These are phyloP conservation scores for Dendrostoma leiphaemia DNA, from an alignment of 2,329 filamentous ascomycete genomes.

Conservation along the genomic window DNA sequence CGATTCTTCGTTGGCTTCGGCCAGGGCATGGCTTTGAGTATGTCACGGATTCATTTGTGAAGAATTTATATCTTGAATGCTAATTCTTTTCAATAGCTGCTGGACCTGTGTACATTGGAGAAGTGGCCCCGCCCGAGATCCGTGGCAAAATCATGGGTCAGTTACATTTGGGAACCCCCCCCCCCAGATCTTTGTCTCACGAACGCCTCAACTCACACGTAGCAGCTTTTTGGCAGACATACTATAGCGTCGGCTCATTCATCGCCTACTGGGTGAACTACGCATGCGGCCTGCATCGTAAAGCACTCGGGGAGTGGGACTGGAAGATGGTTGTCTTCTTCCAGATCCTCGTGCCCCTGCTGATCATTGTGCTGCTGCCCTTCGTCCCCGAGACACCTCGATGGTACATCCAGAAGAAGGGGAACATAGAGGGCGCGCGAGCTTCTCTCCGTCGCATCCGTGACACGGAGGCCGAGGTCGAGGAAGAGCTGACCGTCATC, in stretches of 20 bases:
- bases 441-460: constrained; percentile 58
- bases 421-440: constrained; percentile 60
- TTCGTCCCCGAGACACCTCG: constrained; percentile 68
- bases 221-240: constrained; percentile 69
- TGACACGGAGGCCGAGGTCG: constrained; percentile 62
- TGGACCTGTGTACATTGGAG: constrained; percentile 70
- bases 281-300: constrained; percentile 54
- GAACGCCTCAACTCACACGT: no score
- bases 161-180: no score
- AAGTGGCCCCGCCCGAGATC: constrained; percentile 62
- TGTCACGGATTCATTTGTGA: no score
- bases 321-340: constrained; percentile 73
- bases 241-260: constrained; percentile 64
- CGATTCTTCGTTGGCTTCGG: constrained; percentile 68
- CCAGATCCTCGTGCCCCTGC: constrained; percentile 64
- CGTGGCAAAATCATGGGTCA: constrained; percentile 67
- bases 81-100: constrained; percentile 42
- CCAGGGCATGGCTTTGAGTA: constrained; percentile 60
- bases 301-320: constrained; percentile 65
- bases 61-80: no score
- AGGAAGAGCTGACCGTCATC: constrained; percentile 64
- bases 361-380: constrained; percentile 61
- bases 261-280: constrained; percentile 67
- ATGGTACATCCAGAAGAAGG: constrained; percentile 63
- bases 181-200: no score